Percentiles rank a stretch among this genome's conserved stretches.
These are phyloP conservation scores for Heterobasidion occidentale DNA, from an alignment of 1,284 basidiomycete genomes.

Conservation along the genomic window DNA sequence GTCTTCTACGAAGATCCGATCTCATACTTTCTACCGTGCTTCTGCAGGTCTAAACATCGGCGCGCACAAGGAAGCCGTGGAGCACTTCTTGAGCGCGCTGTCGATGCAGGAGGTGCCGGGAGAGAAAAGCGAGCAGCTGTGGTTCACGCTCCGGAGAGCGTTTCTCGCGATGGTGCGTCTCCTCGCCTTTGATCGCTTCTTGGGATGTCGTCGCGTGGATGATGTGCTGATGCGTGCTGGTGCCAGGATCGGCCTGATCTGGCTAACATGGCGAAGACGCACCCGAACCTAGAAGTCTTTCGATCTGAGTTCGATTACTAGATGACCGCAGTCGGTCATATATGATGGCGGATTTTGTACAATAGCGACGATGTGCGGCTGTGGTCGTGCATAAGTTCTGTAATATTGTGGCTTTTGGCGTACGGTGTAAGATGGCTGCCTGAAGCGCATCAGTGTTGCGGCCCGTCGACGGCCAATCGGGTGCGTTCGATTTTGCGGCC, in stretches of 20 bases:
- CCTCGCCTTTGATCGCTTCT: neutral
- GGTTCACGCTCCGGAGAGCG: constrained; percentile 87
- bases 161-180: constrained; percentile 71
- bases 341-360: too few relatives aligned
- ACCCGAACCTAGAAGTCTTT: constrained; percentile 29
- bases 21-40: constrained; percentile 3
- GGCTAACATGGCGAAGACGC: constrained; percentile 34
- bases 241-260: constrained; percentile 37
- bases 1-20: neutral
- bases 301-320: constrained; percentile 44
- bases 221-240: neutral
- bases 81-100: constrained; percentile 94
- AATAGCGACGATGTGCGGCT: too few relatives aligned
- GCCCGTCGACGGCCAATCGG: too few relatives aligned
- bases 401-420: too few relatives aligned
- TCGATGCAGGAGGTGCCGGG: constrained; percentile 65
- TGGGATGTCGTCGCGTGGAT: neutral
- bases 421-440: too few relatives aligned
- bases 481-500: too few relatives aligned
- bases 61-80: constrained; percentile 92
- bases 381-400: too few relatives aligned
- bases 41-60: constrained; percentile 85
- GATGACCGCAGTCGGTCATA: neutral
- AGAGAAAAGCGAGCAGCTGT: constrained; percentile 78
- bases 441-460: too few relatives aligned